Base-by-base conservation (phyloP, 2,329 filamentous ascomycete genomes). In the Aspergillus sp. region DNA sequence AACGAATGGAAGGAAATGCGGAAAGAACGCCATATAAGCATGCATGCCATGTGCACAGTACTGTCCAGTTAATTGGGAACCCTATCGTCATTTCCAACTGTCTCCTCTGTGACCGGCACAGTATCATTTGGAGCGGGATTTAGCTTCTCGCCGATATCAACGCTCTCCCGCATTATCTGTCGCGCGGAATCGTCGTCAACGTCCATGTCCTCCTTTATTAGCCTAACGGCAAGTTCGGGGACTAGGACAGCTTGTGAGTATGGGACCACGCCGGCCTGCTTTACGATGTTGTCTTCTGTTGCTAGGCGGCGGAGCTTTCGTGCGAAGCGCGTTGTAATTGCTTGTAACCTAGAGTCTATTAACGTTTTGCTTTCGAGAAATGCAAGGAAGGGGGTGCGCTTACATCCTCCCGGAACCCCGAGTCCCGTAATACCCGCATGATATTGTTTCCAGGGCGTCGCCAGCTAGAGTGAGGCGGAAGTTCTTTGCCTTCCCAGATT, bases 341-440 rank as follows among this genome's bases (percentile, higher is more conserved):
- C 83, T 66, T 90, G 69, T 51, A 78, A 59, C 72, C 78, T 81
- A 39, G 33, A 8, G 41, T 21, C 37, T 21, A 19, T 64, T 60
- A 66, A 47, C 23, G 14, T 37, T 54, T 14, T 11, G 23, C 11
- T 55, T 57, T 15, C 54, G 56, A 44, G 51, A 19, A 55, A 59
- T 31, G 40, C 17, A 50, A 55, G 54, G 27, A 43, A 45, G 46
- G 27, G 27, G 17, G 27, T 54, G 33, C 41, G 19, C 87, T 45
- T 86, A 89, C 82, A 96, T 90, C 52, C 83, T 76, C 49, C 84
- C 84, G 52, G 89, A 81, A 1, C 92, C 92, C 19, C 87, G 84
- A 3, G 87, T 83, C 2, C 92, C 92, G 73, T 96, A 96, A 74
- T 96, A 96, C 0, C 92, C 92, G 9, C 90, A 89, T 3, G 84